Base-by-base conservation (phyloP, 345 rosid genomes). In the Erodium maritimum region DNA sequence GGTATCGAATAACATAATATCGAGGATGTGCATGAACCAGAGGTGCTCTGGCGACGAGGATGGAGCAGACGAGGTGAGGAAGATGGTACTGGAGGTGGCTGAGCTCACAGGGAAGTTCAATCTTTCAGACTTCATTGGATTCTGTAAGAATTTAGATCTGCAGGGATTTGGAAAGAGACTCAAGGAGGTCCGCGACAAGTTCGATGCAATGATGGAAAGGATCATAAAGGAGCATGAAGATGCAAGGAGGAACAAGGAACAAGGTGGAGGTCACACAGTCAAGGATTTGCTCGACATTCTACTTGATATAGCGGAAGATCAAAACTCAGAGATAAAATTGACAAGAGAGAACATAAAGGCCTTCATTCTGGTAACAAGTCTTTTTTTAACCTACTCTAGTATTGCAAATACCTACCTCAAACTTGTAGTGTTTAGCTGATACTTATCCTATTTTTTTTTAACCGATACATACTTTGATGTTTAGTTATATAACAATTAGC, bases 301-400 rank as follows among this genome's bases (percentile, higher is more conserved):
- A 24, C 75, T 83, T 2, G 73, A 71, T n/a, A 69, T 76, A 65
- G 45, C 65, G 5, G 80, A 75, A 57, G 78, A 80, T 67, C 69
- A 68, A 17, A 72, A 59, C 61, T 66, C 83, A 10, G 76, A 80
- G 57, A 78, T 80, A 37, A 69, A 55, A 58, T 21, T 78, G 69
- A 78, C 80, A 23, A 69, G 52, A 59, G 83, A 80, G 52, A 80
- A 80, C 69, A 73, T 80, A 18, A 83, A 78, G 68, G 75, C 83
- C 58, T 80, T 83, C 75, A 59, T 78, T 70, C 55, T 78, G 79
- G 85, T 83, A 72, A 48, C 19, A 19, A 0, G 37, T 24, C 13
- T 17, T 4, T 18, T 20, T 52, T 29, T 29, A 29, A 29, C 37
- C n/a, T n/a, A n/a, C n/a, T n/a, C n/a, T n/a, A n/a, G n/a, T n/a